These are phyloP conservation scores for Margaritispora aquatica DNA, from an alignment of 495 filamentous ascomycete genomes.

Conservation along the genomic window DNA sequence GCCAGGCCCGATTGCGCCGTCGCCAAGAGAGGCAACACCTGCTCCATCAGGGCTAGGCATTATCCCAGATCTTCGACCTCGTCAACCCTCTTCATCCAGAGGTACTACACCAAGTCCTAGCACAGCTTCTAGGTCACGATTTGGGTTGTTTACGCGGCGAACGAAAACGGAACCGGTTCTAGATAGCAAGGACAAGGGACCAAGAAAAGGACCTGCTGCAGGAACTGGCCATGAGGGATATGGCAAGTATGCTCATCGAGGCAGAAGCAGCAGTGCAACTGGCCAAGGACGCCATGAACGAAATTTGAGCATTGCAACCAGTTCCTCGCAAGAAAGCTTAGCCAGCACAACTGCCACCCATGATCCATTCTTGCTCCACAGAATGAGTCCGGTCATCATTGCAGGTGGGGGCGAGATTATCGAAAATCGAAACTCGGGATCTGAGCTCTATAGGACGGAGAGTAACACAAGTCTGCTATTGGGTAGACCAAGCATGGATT, in stretches of 20 bases:
- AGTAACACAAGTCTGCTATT: conserved; percentile 53
- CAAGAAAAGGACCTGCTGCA: conserved; percentile 77
- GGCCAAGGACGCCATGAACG: conserved; percentile 32
- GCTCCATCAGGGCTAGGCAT: conserved; percentile 29
- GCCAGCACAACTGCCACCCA: conserved; percentile 30
- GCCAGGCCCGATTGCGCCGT: conserved; percentile 25
- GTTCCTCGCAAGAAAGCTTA: conserved; percentile 42
- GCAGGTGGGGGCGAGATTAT: conserved; percentile 64
- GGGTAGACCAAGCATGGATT: conserved; percentile 45
- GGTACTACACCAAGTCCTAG: conserved; percentile 40
- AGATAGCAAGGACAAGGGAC: conserved; percentile 42
- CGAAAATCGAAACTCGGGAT: conserved; percentile 49
- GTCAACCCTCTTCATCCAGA: conserved; percentile 25
- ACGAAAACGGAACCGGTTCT: conserved; percentile 57
- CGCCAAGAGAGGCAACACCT: conserved; percentile 36
- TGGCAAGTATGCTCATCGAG: conserved; percentile 59
- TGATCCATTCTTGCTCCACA: conserved; percentile 56
- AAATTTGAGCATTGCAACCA: conserved; percentile 36
- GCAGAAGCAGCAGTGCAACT: conserved; percentile 51
- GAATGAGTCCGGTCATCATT: conserved; percentile 84
- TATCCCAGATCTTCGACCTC: conserved; percentile 21
- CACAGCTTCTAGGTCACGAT: conserved; percentile 42
- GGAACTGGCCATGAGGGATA: conserved; percentile 98
- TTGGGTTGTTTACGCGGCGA: conserved; percentile 71
- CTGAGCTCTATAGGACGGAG: conserved; percentile 51